Base-by-base conservation (phyloP, 129 eudicot genomes). In the Saussurea involucrata region DNA sequence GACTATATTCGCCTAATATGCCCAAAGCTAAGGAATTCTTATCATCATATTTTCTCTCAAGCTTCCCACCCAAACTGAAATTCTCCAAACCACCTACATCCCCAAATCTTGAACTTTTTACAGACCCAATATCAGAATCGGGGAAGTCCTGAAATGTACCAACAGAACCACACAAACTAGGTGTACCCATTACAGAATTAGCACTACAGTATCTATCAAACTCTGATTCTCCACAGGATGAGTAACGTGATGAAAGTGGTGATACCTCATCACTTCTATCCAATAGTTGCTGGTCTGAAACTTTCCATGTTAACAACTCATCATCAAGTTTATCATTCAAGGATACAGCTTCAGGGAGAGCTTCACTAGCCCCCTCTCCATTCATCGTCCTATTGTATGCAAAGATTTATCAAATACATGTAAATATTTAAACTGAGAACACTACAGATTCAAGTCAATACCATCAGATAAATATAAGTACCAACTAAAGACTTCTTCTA, bases 131-230 rank as follows among this genome's bases (percentile, higher is more conserved):
- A 57, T 90, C 97, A 68, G 93, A 87, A 69, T 90, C 97, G 21
- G 72, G 69, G 49, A 76, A 86, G 25, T 88, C 92, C 10, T 88
- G 92, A 83, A 87, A 85, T 10, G 87, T 69, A 24, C 90, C 95
- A 72, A 83, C 87, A 40, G 91, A 90, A 69, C 93, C 83, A 75
- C 93, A 81, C 34, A 91, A 21, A 73, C 97, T 94, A 53, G 98
- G 93, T 42, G 98, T 94, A 6, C 98, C 98, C 96, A 91, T 87
- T 1, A 78, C 90, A 36, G 98, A 94, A 82, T 88, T 91, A 40
- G 97, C 96, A 78, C 98, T 94, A 76, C 96, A 94, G 63, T 87
- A 94, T 81, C 95, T 85, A 57, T 91, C 98, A 71, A 89, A 91
- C 73, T 94, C 97, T 22, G 97, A 94, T 66, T 94, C 97, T 17